Percentiles rank a stretch among this genome's conserved stretches.
Evolutionary conservation across 228 moss, liverwort and hornwort species (phyloP).

Genomic region (Sphagnum magellanicum): DNA sequence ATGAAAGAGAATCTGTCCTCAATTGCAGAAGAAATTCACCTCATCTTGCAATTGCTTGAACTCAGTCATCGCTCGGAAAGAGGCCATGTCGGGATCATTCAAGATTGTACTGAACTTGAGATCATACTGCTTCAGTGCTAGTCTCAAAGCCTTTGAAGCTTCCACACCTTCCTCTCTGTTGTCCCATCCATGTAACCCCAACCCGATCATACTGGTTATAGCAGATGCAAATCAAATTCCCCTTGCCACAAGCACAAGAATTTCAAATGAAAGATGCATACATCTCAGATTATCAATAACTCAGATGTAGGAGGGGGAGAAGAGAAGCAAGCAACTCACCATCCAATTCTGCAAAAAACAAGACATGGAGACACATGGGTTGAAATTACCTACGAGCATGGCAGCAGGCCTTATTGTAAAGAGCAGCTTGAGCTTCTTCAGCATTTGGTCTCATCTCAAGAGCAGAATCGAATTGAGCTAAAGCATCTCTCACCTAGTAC

Average conservation of each 20-base stretch:
- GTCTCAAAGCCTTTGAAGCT: constrained; percentile 68
- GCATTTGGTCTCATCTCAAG: constrained; percentile 57
- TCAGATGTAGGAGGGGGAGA: too few relatives aligned
- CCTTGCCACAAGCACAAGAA: too few relatives aligned
- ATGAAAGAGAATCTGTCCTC: too few relatives aligned
- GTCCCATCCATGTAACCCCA: constrained; percentile 1
- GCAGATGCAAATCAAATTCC: too few relatives aligned
- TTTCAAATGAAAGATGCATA: too few relatives aligned
- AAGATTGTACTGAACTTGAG: constrained; percentile 90
- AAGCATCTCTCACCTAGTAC: constrained; percentile 76
- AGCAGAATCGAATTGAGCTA: constrained; percentile 69
- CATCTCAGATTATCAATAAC: too few relatives aligned
- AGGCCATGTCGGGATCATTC: constrained; percentile 84
- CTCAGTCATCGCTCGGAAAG: constrained; percentile 80
- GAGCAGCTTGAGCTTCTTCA: constrained; percentile 88
- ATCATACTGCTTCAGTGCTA: constrained; percentile 59
- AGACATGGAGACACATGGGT: neutral
- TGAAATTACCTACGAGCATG: constrained; percentile 66
- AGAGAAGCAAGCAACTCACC: too few relatives aligned
- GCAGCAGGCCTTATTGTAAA: constrained; percentile 99
- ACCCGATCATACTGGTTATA: too few relatives aligned
- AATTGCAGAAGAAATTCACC: constrained; percentile 23
- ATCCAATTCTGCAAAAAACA: too few relatives aligned
- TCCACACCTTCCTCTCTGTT: constrained; percentile 70
- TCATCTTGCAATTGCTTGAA: constrained; percentile 80